Evolutionary conservation across 257 asterid genomes (phyloP).

Genomic region (Verbena officinalis): DNA sequence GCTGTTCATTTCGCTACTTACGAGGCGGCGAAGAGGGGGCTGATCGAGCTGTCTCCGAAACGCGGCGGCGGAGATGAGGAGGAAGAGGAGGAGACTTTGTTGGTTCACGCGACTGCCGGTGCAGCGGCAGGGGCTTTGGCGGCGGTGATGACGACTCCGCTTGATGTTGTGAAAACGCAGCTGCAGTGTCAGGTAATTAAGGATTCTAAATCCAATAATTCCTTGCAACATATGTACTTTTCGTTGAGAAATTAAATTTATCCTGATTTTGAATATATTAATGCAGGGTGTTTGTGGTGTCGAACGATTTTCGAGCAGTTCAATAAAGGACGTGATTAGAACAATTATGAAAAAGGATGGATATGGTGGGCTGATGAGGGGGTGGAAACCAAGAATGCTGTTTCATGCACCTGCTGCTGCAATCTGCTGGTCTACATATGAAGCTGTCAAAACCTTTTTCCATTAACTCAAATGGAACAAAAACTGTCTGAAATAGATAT

Average conservation of each 20-base stretch:
- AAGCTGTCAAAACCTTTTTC: slow-evolving; percentile 53
- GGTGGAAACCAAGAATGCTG: slow-evolving; percentile 72
- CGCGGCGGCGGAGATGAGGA: slow-evolving; percentile 33
- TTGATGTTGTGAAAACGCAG: slow-evolving; percentile 71
- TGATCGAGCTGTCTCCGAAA: slow-evolving; percentile 38
- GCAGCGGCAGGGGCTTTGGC: slow-evolving; percentile 71
- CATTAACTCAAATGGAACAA: slow-evolving; percentile 29
- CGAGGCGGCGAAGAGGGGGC: slow-evolving; percentile 55
- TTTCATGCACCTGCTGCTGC: slow-evolving; percentile 86
- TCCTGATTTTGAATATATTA: background rate
- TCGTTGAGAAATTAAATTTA: too few species aligned
- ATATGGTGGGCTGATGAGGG: slow-evolving; percentile 54
- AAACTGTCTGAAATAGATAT: background rate
- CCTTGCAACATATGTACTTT: too few species aligned
- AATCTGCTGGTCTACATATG: slow-evolving; percentile 76
- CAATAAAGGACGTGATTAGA: slow-evolving; percentile 45
- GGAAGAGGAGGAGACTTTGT: slow-evolving; percentile 47
- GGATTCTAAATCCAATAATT: too few species aligned
- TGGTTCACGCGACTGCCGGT: slow-evolving; percentile 69
- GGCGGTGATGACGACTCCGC: slow-evolving; percentile 62
- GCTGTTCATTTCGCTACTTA: slow-evolving; percentile 69
- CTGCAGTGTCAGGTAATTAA: slow-evolving; percentile 66
- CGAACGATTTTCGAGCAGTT: slow-evolving; percentile 54
- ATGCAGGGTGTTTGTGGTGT: slow-evolving; percentile 74
- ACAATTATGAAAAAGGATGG: slow-evolving; percentile 56